Evolutionary conservation across 371 early-diverging fungal genomes (phyloP).

Genomic region (Mortierella sp.): DNA sequence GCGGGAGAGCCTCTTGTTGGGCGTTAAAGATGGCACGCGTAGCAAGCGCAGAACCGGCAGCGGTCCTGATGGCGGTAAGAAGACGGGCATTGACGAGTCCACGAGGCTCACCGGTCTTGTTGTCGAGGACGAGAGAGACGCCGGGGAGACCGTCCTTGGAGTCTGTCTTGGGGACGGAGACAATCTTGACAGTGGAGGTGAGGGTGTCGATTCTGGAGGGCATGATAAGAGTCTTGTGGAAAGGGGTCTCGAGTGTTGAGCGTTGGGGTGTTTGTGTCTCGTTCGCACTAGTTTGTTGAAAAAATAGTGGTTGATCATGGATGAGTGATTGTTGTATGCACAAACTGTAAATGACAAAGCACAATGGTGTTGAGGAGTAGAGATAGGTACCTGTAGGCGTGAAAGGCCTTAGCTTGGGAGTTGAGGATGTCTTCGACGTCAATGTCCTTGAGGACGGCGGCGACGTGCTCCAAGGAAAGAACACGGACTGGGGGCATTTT

Average conservation of each 20-base stretch:
- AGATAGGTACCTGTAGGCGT: conserved; percentile 40
- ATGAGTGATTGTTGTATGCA: neutral
- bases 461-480: conserved; percentile 48
- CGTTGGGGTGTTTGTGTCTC: conserved; percentile 70
- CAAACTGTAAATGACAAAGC: neutral
- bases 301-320: neutral
- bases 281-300: conserved; percentile 27
- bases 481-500: conserved; percentile 52
- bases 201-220: conserved; percentile 68
- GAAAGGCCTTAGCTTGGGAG: conserved; percentile 48
- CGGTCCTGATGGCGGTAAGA: conserved; percentile 73
- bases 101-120: conserved; percentile 63
- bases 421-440: conserved; percentile 38
- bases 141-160: conserved; percentile 68
- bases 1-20: conserved; percentile 37
- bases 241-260: conserved; percentile 59
- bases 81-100: conserved; percentile 71
- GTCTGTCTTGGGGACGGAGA: conserved; percentile 66
- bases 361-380: neutral
- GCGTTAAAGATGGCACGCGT: conserved; percentile 52
- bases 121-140: conserved; percentile 67
- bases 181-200: conserved; percentile 70
- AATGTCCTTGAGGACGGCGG: conserved; percentile 35
- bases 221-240: conserved; percentile 70
- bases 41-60: conserved; percentile 74